These are phyloP conservation scores for Gaeumannomyces tritici DNA, from an alignment of 2,329 filamentous ascomycete species.

Conservation along the genomic window DNA sequence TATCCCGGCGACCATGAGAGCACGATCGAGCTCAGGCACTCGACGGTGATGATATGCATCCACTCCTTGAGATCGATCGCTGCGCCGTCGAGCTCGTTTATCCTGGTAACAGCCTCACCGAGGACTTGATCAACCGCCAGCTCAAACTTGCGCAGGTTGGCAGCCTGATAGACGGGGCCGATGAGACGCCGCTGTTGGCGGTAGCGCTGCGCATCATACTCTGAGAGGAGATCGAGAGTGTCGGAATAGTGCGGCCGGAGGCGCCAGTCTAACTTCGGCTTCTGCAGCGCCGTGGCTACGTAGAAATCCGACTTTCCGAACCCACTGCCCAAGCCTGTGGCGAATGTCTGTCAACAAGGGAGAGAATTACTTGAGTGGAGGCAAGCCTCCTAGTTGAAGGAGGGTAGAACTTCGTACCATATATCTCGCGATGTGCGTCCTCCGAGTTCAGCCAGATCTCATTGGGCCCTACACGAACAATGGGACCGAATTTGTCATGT, in stretches of 20 bases:
- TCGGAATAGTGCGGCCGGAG: constrained; percentile 26
- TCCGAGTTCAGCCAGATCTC: constrained; percentile 42
- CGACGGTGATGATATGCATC: constrained; percentile 47
- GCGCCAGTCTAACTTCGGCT: constrained; percentile 29
- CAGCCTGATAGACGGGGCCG: constrained; percentile 34
- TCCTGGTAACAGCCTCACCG: constrained; percentile 20
- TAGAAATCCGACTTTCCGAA: constrained; percentile 45
- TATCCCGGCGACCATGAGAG: constrained; percentile 43
- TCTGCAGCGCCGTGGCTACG: constrained; percentile 34
- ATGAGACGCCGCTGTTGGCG: constrained; percentile 38
- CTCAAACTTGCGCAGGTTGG: constrained; percentile 32
- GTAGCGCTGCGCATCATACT: constrained; percentile 35
- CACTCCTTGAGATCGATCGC: constrained; percentile 40
- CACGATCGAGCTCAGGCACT: constrained; percentile 38
- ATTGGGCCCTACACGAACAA: constrained; percentile 43
- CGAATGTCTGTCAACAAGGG: neutral
- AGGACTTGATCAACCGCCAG: constrained; percentile 30
- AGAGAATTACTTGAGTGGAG: too few relatives aligned
- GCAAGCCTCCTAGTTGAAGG: too few relatives aligned
- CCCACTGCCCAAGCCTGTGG: constrained; percentile 32
- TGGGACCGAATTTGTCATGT: constrained; percentile 36
- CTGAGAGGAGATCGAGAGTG: constrained; percentile 40
- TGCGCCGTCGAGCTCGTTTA: constrained; percentile 25
- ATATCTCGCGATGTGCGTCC: constrained; percentile 37
- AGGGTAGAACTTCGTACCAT: constrained; percentile 26